Percentiles rank a stretch among this genome's conserved stretches.
Evolutionary conservation across 2,329 filamentous ascomycete species (phyloP).

Genomic region (Phialocephala subalpina): DNA sequence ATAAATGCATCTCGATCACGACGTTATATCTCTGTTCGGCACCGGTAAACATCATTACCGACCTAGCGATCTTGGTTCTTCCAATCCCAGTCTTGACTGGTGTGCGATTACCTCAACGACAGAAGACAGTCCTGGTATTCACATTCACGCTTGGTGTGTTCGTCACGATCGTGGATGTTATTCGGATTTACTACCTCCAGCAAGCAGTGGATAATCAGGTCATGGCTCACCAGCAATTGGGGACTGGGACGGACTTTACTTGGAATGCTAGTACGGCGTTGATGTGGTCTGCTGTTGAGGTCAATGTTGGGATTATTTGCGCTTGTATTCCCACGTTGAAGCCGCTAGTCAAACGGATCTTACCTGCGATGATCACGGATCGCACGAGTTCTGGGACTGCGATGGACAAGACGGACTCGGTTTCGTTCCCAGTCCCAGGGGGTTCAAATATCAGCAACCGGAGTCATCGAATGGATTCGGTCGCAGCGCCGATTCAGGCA

Average conservation of each 20-base stretch:
- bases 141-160: constrained; percentile 91
- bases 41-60: constrained; percentile 91
- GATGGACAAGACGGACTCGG: constrained; percentile 30
- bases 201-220: constrained; percentile 42
- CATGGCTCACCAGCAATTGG: constrained; percentile 44
- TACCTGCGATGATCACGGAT: constrained; percentile 41
- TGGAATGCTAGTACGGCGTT: constrained; percentile 85
- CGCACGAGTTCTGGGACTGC: constrained; percentile 16
- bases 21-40: constrained; percentile 78
- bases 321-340: constrained; percentile 94
- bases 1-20: constrained; percentile 59
- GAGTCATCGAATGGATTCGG: constrained; percentile 10
- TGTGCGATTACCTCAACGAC: constrained; percentile 83
- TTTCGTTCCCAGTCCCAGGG: constrained; percentile 28
- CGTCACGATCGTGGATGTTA: constrained; percentile 85
- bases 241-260: constrained; percentile 60
- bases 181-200: constrained; percentile 90
- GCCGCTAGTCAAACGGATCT: constrained; percentile 70
- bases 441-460: constrained; percentile 3
- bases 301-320: constrained; percentile 89
- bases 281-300: constrained; percentile 94
- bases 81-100: constrained; percentile 88
- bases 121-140: constrained; percentile 86
- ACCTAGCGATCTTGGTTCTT: constrained; percentile 85
- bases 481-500: constrained; percentile 20